Evolutionary conservation across 2,329 filamentous ascomycete genomes (phyloP).

Genomic region (Sporothrix schenckii): DNA sequence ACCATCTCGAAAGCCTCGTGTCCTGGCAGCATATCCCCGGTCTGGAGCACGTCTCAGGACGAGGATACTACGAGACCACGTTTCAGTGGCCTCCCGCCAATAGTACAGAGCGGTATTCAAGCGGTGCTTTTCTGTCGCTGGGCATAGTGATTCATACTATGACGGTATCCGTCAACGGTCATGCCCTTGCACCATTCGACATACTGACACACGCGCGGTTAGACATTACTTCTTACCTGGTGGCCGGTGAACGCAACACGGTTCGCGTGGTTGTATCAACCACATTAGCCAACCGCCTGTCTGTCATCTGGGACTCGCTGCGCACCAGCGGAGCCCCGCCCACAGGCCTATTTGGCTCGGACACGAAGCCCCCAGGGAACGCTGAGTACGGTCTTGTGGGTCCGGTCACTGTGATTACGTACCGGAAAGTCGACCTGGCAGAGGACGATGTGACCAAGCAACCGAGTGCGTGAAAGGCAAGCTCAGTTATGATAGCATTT

Average conservation of each 20-base stretch:
- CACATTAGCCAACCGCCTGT: constrained; percentile 15
- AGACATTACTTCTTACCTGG: not conserved
- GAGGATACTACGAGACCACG: constrained; percentile 13
- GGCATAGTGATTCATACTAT: constrained; percentile 1
- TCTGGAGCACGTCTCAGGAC: not conserved
- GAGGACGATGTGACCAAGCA: not conserved
- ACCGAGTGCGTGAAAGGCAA: not conserved
- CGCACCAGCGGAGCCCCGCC: constrained; percentile 4
- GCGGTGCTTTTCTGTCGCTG: not conserved
- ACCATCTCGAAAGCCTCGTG: not conserved
- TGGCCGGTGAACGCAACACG: not conserved
- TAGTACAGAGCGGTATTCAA: not conserved
- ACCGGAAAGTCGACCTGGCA: not conserved
- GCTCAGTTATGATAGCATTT: too few relatives aligned
- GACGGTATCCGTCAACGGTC: not conserved
- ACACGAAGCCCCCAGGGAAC: not conserved
- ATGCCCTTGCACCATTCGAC: not conserved
- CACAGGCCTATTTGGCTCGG: not conserved
- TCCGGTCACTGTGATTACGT: not conserved
- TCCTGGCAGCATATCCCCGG: constrained; percentile 17
- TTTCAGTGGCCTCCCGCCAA: not conserved
- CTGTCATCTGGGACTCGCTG: not conserved
- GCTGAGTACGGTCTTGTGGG: constrained; percentile 17
- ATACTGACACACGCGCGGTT: not conserved
- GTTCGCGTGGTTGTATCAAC: not conserved